Evolutionary conservation across 345 rosid species (phyloP).

Genomic region (Bretschneidera sinensis): DNA sequence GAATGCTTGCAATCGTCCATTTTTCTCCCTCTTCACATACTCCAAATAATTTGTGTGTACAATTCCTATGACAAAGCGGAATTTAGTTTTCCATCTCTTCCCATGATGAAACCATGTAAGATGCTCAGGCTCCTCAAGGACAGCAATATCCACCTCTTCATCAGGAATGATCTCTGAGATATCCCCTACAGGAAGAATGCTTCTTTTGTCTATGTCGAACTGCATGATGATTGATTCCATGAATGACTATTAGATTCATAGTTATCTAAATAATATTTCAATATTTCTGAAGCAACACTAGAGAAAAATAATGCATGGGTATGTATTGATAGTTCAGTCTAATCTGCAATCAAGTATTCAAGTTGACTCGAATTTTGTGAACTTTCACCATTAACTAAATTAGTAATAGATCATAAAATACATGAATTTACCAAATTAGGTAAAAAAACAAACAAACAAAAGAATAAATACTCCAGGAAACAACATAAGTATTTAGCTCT

Average conservation of each 20-base stretch:
- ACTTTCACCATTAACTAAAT: not conserved
- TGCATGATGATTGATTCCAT: slow-evolving; percentile 26
- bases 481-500: too few species aligned
- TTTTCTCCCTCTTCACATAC: slow-evolving; percentile 82
- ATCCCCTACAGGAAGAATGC: slow-evolving; percentile 90
- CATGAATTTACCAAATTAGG: not conserved
- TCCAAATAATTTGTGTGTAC: slow-evolving; percentile 91
- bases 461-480: not conserved
- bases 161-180: slow-evolving; percentile 66
- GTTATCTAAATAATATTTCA: not conserved
- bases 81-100: slow-evolving; percentile 82
- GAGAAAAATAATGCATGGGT: not conserved
- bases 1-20: slow-evolving; percentile 60
- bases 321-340: not conserved
- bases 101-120: slow-evolving; percentile 99
- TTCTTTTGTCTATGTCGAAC: slow-evolving; percentile 84
- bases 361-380: not conserved
- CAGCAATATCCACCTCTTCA: slow-evolving; percentile 82
- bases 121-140: slow-evolving; percentile 99
- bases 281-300: not conserved
- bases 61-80: slow-evolving; percentile 68
- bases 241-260: slow-evolving; percentile 3
- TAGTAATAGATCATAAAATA: not conserved
- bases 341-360: not conserved
- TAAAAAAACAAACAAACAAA: not conserved